Percentiles rank a stretch among this genome's conserved stretches.
phyloP scores from a whole-genome alignment of 805 yeast genomes.

The Saturnispora quitensis region DNA sequence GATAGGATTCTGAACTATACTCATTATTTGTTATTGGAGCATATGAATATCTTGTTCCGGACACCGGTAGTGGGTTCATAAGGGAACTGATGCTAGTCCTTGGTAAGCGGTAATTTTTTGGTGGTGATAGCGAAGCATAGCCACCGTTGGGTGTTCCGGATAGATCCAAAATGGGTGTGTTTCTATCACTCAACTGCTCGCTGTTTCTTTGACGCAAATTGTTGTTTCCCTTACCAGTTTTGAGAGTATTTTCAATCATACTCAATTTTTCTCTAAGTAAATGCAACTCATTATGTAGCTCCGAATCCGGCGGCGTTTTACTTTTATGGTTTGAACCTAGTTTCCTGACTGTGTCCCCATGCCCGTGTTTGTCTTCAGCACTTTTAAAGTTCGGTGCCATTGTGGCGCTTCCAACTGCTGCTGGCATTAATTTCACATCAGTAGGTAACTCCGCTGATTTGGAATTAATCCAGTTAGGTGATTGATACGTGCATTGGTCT shows the following conservation, averaged over 20 bases:
- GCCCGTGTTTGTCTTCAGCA: neutral
- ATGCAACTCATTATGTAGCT: neutral
- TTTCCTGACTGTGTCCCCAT: neutral
- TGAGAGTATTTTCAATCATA: slow-evolving; percentile 5
- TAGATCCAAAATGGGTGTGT: neutral
- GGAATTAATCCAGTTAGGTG: slow-evolving; percentile 22
- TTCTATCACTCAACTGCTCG: neutral
- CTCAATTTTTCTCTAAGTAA: slow-evolving; percentile 1
- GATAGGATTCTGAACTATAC: neutral
- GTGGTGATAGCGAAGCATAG: neutral
- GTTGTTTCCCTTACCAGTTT: neutral
- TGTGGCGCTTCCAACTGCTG: neutral
- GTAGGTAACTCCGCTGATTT: slow-evolving; percentile 1
- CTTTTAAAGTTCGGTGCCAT: neutral
- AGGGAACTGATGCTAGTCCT: slow-evolving; percentile 6
- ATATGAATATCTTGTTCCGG: neutral
- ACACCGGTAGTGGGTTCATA: slow-evolving; percentile 7
- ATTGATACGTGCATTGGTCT: slow-evolving; percentile 25
- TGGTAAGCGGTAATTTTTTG: neutral
- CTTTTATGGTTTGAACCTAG: neutral
- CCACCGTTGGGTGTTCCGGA: neutral
- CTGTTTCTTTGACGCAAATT: neutral
- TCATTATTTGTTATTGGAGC: neutral
- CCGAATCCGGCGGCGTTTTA: neutral
- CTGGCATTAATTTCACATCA: neutral